phyloP scores from a whole-genome alignment of 495 filamentous ascomycete genomes.

The Neurospora sp. region DNA sequence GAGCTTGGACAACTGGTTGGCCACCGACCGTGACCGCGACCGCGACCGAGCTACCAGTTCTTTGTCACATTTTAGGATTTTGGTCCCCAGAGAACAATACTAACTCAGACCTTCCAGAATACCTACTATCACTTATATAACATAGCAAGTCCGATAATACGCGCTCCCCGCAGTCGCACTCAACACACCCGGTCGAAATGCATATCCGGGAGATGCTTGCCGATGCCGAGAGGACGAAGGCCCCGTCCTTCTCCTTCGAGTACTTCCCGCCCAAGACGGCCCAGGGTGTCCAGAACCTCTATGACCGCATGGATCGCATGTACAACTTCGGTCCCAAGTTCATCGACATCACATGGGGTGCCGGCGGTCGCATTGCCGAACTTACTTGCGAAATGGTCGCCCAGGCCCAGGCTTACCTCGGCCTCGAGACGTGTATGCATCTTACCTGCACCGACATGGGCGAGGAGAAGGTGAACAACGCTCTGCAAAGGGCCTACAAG shows the following conservation, averaged over 20 bases:
- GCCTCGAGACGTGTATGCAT: constrained; percentile 98
- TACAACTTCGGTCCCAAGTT: constrained; percentile 85
- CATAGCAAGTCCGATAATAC: not conserved
- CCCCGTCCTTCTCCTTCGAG: constrained; percentile 93
- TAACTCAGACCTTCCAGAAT: not conserved
- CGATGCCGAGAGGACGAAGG: constrained; percentile 62
- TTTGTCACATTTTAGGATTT: not conserved
- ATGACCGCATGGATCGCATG: constrained; percentile 99
- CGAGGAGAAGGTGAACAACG: constrained; percentile 76
- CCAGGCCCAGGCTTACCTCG: constrained; percentile 91
- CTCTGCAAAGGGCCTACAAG: constrained; percentile 80
- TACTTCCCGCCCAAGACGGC: constrained; percentile 99
- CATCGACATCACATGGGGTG: constrained; percentile 98
- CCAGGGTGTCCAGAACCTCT: constrained; percentile 97
- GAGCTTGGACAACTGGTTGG: not conserved
- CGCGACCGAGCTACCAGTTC: not conserved
- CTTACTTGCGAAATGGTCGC: constrained; percentile 97
- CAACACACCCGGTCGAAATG: constrained; percentile 29
- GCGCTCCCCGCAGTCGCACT: not conserved
- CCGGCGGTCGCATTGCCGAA: constrained; percentile 80
- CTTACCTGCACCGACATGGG: constrained; percentile 98
- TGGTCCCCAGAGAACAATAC: not conserved
- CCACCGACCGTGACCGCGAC: not conserved
- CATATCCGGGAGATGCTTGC: constrained; percentile 91
- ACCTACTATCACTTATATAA: not conserved